phyloP scores from a whole-genome alignment of 2,329 filamentous ascomycete genomes.

The Paecilomyces niveus region DNA sequence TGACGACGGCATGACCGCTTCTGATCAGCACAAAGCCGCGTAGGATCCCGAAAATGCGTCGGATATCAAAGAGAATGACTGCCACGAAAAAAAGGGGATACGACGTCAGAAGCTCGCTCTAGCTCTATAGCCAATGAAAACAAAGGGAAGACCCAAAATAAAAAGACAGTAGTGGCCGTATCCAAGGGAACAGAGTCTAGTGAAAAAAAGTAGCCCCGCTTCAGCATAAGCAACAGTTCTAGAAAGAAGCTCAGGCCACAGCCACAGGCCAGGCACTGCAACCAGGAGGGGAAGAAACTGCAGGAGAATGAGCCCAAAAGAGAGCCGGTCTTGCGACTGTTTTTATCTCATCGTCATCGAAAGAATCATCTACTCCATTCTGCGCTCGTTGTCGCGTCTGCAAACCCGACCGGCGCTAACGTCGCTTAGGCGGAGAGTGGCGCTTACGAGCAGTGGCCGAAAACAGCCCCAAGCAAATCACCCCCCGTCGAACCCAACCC shows the following conservation, averaged over 20 bases:
- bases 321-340: not conserved
- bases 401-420: conserved; percentile 10
- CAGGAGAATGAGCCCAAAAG: not conserved
- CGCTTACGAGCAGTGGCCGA: conserved; percentile 12
- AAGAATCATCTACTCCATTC: not conserved
- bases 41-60: not conserved
- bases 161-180: not conserved
- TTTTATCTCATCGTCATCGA: not conserved
- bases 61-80: not conserved
- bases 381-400: not conserved
- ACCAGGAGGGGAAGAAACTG: not conserved
- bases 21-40: not conserved
- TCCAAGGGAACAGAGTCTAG: conserved; percentile 1
- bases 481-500: conserved; percentile 14
- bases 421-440: conserved; percentile 18
- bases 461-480: conserved; percentile 13
- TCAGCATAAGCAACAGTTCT: not conserved
- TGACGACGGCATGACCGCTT: conserved; percentile 10
- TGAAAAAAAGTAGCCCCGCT: not conserved
- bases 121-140: not conserved
- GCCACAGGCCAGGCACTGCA: not conserved
- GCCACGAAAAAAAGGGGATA: not conserved
- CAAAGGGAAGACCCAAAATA: not conserved
- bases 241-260: not conserved
- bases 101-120: not conserved